Evolutionary conservation across 352 stramenopile species (phyloP), one percentile per base, ranked within the genome.

Genomic region (Aphanomyces stellatus): DNA sequence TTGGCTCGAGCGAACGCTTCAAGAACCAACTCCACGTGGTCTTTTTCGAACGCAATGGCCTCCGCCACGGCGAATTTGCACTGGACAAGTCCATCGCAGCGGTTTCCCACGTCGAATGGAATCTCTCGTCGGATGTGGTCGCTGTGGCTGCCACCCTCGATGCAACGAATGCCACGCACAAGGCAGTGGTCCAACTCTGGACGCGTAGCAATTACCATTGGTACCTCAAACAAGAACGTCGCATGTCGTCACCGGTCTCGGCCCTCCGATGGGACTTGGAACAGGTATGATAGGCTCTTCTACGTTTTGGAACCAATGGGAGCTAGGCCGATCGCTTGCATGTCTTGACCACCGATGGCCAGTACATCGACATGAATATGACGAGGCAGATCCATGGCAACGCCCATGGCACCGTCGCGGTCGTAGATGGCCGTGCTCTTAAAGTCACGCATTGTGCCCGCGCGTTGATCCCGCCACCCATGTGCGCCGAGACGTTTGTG

Each of bases 31-130:
- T 85, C 28, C 77, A 81, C 33, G 71, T 93, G 15, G 81, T 91
- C 19, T 93, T 93, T 62, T 95, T 95, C 53, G 86, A 95, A 65
- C 74, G 80, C 24, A 95, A 95, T 62, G 86, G 86, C 1, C 70
- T 93, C 42, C 77, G 81, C 1, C 86, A 95, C 65, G 83, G 86
- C 17, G 86, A 93, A 46, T 91, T 95, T 62, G 63, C 73, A 22
- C 70, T 93, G 15, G 51, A 74, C n/a, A 25, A 48, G 4, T 76
- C 74, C 24, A 37, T 53, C 8, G 13, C 34, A 11, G 22, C 11
- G 7, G 75, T 91, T 17, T 51, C 28, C 1, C 68, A 64, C 51
- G 53, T 93, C 5, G 27, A 65, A 25, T 93, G 84, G 81, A 93
- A 89, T 72, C 69, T 75, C 25, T 65, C 78, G 28, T 90, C 81